Evolutionary conservation across 768 basidiomycete genomes (phyloP).

Genomic region (Podaxis pistillaris): DNA sequence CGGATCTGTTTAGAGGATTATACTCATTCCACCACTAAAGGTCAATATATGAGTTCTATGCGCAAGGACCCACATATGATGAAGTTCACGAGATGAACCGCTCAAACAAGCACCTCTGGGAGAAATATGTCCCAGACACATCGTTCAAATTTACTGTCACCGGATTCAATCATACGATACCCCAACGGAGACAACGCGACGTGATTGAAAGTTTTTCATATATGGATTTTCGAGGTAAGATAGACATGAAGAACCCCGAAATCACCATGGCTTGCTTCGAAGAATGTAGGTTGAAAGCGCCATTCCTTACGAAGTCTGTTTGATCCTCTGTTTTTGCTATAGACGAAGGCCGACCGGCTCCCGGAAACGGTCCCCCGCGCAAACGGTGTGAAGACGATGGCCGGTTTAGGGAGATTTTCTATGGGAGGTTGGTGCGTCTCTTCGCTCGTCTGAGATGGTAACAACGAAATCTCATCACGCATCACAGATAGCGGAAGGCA

Average conservation of each 20-base stretch:
- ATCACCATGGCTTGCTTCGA: slow-evolving; percentile 75
- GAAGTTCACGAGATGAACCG: slow-evolving; percentile 61
- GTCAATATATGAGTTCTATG: slow-evolving; percentile 78
- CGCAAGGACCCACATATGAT: slow-evolving; percentile 64
- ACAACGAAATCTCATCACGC: not conserved
- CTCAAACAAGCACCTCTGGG: slow-evolving; percentile 48
- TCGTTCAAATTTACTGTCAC: slow-evolving; percentile 82
- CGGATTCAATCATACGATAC: slow-evolving; percentile 73
- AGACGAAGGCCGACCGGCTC: slow-evolving; percentile 32
- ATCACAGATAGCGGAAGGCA: slow-evolving; percentile 53
- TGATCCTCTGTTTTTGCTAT: slow-evolving; percentile 32
- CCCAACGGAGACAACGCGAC: slow-evolving; percentile 59
- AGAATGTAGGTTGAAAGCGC: slow-evolving; percentile 64
- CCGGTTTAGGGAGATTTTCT: slow-evolving; percentile 69
- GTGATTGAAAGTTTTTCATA: slow-evolving; percentile 81
- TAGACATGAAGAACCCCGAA: slow-evolving; percentile 79
- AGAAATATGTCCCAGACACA: slow-evolving; percentile 55
- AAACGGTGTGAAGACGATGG: slow-evolving; percentile 60
- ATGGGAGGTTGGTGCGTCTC: slow-evolving; percentile 82
- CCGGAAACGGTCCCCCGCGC: slow-evolving; percentile 36
- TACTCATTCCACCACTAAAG: slow-evolving; percentile 34
- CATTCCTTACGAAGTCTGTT: not conserved
- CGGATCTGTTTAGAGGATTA: not conserved
- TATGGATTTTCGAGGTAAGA: slow-evolving; percentile 79
- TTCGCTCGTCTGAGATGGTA: not conserved